These are phyloP conservation scores for Ophiognomonia clavigignenti-juglandacearum DNA, from an alignment of 2,329 filamentous ascomycete species.

Conservation along the genomic window DNA sequence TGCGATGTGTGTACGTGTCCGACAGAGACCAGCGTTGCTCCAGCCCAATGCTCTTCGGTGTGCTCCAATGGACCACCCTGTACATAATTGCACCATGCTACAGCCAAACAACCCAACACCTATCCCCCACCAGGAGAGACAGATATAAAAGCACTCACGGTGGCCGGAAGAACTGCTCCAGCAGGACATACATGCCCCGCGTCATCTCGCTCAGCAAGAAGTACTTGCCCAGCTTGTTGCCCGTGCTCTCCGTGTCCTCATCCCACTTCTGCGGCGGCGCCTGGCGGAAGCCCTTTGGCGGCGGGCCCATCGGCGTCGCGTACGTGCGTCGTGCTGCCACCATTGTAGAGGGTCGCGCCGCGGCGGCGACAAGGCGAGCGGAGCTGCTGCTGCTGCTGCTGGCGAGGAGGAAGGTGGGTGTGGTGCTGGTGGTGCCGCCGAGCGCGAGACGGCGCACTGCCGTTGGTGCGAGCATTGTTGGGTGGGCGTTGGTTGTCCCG, in stretches of 20 bases:
- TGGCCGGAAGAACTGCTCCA: slow-evolving; percentile 98
- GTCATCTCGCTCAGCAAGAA: slow-evolving; percentile 95
- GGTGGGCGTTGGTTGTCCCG: neutral
- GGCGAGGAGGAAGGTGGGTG: too few species aligned
- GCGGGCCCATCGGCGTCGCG: slow-evolving; percentile 71
- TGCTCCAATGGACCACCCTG: too few species aligned
- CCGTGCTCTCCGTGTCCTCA: slow-evolving; percentile 67
- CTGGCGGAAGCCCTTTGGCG: slow-evolving; percentile 76
- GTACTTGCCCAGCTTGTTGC: slow-evolving; percentile 86
- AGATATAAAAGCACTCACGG: slow-evolving; percentile 75
- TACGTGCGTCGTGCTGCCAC: slow-evolving; percentile 29
- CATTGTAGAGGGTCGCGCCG: neutral
- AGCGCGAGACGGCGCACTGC: neutral
- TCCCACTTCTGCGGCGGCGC: slow-evolving; percentile 73
- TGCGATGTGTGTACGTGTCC: neutral
- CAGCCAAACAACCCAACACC: too few species aligned
- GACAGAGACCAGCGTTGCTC: neutral
- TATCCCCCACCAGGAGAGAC: too few species aligned
- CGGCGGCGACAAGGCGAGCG: slow-evolving; percentile 5
- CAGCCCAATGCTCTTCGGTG: too few species aligned
- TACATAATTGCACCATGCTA: too few species aligned
- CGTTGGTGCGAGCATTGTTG: too few species aligned
- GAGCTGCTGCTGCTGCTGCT: too few species aligned
- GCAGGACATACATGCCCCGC: slow-evolving; percentile 93
- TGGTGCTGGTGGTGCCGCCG: too few species aligned